Percentiles rank a stretch among this genome's conserved stretches.
Evolutionary conservation across 2,329 filamentous ascomycete species (phyloP).

Genomic region (Pseudocercospora ulei): DNA sequence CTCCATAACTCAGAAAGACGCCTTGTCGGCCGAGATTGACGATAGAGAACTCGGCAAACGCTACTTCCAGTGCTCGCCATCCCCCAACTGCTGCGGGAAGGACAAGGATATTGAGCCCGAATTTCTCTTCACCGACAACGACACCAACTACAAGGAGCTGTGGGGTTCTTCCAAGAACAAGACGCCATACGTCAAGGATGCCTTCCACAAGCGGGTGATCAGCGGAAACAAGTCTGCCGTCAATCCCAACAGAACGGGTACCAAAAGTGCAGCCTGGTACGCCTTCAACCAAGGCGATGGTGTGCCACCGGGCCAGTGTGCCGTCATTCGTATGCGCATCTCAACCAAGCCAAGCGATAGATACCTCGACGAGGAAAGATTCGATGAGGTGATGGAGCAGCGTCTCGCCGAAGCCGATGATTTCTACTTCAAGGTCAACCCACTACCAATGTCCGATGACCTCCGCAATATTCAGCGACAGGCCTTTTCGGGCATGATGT

Average conservation of each 20-base stretch:
- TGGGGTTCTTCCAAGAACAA: conserved; percentile 65
- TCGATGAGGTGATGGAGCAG: conserved; percentile 82
- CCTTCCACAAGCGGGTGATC: conserved; percentile 81
- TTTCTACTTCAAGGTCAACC: conserved; percentile 88
- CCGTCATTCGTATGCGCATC: conserved; percentile 84
- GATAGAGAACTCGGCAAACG: conserved; percentile 74
- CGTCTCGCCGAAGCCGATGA: conserved; percentile 86
- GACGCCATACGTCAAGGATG: conserved; percentile 83
- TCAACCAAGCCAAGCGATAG: conserved; percentile 59
- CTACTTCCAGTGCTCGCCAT: conserved; percentile 77
- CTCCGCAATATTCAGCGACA: conserved; percentile 90
- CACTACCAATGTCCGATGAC: conserved; percentile 85
- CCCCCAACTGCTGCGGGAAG: conserved; percentile 68
- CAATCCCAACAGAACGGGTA: conserved; percentile 70
- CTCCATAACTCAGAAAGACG: conserved; percentile 56
- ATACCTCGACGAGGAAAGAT: conserved; percentile 83
- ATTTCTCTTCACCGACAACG: conserved; percentile 88
- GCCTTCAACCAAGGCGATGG: conserved; percentile 82
- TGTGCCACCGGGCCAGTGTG: conserved; percentile 81
- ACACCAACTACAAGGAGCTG: conserved; percentile 72
- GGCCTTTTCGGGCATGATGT: conserved; percentile 93
- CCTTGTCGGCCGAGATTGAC: conserved; percentile 62
- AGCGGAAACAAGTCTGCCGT: conserved; percentile 68
- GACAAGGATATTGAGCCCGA: conserved; percentile 76
- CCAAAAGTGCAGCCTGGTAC: conserved; percentile 87